A percentile compares a stretch with the other conserved stretches of the same genome.
Conservation (phyloP, 208 protist species). For the Trypanosoma avium region DNA sequence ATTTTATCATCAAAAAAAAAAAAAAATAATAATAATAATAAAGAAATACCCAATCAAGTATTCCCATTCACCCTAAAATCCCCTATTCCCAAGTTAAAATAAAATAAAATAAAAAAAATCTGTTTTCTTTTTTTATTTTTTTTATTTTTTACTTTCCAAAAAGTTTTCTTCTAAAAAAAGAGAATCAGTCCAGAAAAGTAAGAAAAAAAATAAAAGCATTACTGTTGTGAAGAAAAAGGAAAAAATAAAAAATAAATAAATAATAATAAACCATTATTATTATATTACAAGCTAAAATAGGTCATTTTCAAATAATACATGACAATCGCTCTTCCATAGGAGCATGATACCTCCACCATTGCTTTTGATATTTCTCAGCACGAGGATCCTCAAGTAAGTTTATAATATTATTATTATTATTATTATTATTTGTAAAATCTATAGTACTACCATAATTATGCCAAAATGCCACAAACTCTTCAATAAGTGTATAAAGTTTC, state of each 20-base stretch:
- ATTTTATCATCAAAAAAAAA: not conserved
- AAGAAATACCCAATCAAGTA: too few relatives aligned
- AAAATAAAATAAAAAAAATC: too few relatives aligned
- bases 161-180: too few relatives aligned
- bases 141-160: too few relatives aligned
- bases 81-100: too few relatives aligned
- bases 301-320: too few relatives aligned
- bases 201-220: too few relatives aligned
- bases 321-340: conserved; percentile 15
- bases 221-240: too few relatives aligned
- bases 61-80: too few relatives aligned
- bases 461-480: conserved; percentile 30
- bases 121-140: too few relatives aligned
- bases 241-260: conserved; percentile 22
- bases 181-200: too few relatives aligned
- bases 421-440: not conserved
- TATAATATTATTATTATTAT: not conserved
- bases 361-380: conserved; percentile 4
- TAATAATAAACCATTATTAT: conserved; percentile 4
- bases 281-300: too few relatives aligned
- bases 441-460: conserved; percentile 8
- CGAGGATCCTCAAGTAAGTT: conserved; percentile 18
- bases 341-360: conserved; percentile 16
- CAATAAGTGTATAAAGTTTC: conserved; percentile 10
- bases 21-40: conserved; percentile 1